Base-by-base conservation (phyloP, 2,329 filamentous ascomycete genomes). In the Aaosphaeria pasadenensis region DNA sequence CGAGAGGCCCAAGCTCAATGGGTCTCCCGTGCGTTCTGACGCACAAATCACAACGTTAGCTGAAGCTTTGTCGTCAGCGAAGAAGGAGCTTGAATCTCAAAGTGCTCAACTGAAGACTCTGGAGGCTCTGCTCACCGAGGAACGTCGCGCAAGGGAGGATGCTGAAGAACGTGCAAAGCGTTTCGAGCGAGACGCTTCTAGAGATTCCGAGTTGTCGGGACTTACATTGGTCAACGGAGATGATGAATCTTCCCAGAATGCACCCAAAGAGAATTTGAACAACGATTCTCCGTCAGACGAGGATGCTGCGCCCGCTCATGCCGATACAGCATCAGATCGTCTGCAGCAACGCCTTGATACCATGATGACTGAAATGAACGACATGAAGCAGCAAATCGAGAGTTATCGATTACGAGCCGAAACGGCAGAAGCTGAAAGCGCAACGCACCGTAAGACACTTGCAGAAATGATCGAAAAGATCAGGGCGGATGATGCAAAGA, bases 401-500 rank as follows among this genome's bases (percentile, higher is more conserved):
- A 74, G 78, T 5, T 96, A 89, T 74, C 86, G 86, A 60, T 76
- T 82, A 47, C 84, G 89, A 30, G 91, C 91, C 6, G 88, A 96
- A 67, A 80, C 76, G 49, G 91, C 91, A 4, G 92, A 97, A 66
- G 75, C 81, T 6, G 91, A 96, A 59, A 82, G 86, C 41, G 83
- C 86, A 46, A 77, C 82, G 39, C 83, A 85, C 46, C 84, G 87
- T 46, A 86, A 87, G 67, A 87, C 86, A 1, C 73, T 99, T 40
- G 86, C 88, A 1, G 89, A 96, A 64, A 94, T 97, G 89, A 85
- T 96, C 9, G 78, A 89, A 58, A 86, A 87, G 56, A 87, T 96
- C 47, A 83, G 91, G 45, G 79, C 77, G 58, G 85, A 91, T 57
- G 83, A 85, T 57, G 72, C 70, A 31, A 74, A 70, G n/a, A 71